A percentile compares a stretch with the other conserved stretches of the same genome.
phyloP scores from a whole-genome alignment of 495 filamentous ascomycete genomes.

The Daldinia loculata region DNA sequence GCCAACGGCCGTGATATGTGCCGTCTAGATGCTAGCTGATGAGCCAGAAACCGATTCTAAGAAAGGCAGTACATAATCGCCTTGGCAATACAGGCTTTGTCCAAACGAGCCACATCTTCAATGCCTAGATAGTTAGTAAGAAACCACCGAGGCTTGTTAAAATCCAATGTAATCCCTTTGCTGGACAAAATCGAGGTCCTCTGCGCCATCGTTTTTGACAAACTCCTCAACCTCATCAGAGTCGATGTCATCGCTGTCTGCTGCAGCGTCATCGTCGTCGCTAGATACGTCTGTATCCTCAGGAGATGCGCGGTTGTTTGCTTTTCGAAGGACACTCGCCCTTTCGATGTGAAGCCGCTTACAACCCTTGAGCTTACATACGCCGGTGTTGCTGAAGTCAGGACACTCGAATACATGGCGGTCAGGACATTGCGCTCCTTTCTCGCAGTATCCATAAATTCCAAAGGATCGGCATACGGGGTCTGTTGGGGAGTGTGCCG shows the following conservation, averaged over 20 bases:
- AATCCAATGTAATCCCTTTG: slow-evolving; percentile 60
- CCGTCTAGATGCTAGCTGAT: slow-evolving; percentile 26
- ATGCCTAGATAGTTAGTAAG: slow-evolving; percentile 38
- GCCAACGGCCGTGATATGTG: slow-evolving; percentile 24
- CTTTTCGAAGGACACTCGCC: slow-evolving; percentile 69
- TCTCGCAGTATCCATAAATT: slow-evolving; percentile 87
- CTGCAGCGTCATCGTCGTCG: slow-evolving; percentile 81
- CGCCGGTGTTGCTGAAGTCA: slow-evolving; percentile 89
- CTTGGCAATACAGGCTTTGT: slow-evolving; percentile 22
- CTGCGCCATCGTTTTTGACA: slow-evolving; percentile 54
- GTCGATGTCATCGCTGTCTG: slow-evolving; percentile 86
- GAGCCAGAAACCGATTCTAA: slow-evolving; percentile 19
- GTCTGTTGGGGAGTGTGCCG: slow-evolving; percentile 80
- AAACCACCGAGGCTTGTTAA: slow-evolving; percentile 34
- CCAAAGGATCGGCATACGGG: slow-evolving; percentile 87
- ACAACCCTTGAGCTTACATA: slow-evolving; percentile 84
- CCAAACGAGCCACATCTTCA: slow-evolving; percentile 21
- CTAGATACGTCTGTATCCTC: slow-evolving; percentile 81
- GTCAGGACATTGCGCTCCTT: slow-evolving; percentile 78
- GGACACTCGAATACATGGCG: slow-evolving; percentile 92
- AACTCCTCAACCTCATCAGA: slow-evolving; percentile 86
- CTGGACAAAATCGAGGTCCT: slow-evolving; percentile 52
- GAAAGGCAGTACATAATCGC: slow-evolving; percentile 13
- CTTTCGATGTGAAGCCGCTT: slow-evolving; percentile 87
- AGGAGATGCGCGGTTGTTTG: slow-evolving; percentile 40